Evolutionary conservation across 2,329 filamentous ascomycete species (phyloP).

Genomic region (Verruconis gallopava): DNA sequence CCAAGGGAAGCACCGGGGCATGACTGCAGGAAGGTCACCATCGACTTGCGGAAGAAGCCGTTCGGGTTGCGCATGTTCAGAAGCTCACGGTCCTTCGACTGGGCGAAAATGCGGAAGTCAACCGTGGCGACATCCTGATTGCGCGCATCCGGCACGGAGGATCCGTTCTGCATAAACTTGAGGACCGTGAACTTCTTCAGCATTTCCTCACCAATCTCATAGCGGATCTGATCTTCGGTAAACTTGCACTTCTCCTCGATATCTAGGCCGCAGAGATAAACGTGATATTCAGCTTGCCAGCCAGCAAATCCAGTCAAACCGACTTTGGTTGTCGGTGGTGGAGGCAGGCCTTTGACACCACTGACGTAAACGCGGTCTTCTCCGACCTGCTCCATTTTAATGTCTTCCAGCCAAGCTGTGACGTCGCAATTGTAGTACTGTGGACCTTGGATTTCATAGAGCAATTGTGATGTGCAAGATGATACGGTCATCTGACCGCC

Average conservation of each 20-base stretch:
- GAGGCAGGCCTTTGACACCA: slow-evolving; percentile 8
- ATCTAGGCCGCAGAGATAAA: slow-evolving; percentile 34
- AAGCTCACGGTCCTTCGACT: slow-evolving; percentile 15
- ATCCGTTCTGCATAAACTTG: slow-evolving; percentile 22
- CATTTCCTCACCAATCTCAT: slow-evolving; percentile 15
- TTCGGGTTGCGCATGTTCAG: slow-evolving; percentile 14
- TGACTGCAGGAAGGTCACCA: slow-evolving; percentile 15
- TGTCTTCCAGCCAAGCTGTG: slow-evolving; percentile 4
- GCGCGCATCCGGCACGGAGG: slow-evolving; percentile 16
- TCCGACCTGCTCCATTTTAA: slow-evolving; percentile 10
- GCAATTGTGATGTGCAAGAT: slow-evolving; percentile 7
- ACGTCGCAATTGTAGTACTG: slow-evolving; percentile 11
- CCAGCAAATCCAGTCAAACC: slow-evolving; percentile 24
- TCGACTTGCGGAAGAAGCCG: slow-evolving; percentile 19
- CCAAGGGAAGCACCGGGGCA: slow-evolving; percentile 14
- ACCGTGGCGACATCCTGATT: slow-evolving; percentile 25
- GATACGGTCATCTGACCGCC: slow-evolving; percentile 4
- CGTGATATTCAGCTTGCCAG: slow-evolving; percentile 28
- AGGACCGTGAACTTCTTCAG: slow-evolving; percentile 16
- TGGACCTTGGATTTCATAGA: slow-evolving; percentile 11
- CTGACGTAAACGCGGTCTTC: slow-evolving; percentile 8
- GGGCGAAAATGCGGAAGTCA: slow-evolving; percentile 24
- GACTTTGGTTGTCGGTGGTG: slow-evolving; percentile 11
- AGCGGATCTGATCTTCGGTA: slow-evolving; percentile 14
- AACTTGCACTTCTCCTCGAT: slow-evolving; percentile 28